Conservation (phyloP, 202 grass and related monocot species). For the Eragrostis tef region DNA sequence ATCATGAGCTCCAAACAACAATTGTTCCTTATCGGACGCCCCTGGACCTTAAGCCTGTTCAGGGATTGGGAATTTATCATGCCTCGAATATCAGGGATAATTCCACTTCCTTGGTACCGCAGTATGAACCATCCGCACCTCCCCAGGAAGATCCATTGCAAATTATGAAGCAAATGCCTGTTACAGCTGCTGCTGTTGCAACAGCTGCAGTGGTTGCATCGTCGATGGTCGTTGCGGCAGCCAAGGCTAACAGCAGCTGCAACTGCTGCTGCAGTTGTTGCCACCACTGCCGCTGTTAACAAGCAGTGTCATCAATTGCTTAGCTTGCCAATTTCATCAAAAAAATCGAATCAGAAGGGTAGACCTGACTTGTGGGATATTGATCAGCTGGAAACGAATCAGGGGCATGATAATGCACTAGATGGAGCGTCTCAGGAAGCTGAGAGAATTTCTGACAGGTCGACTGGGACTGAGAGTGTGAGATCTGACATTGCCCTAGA, state of each 20-base stretch:
- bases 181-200: constrained; percentile 92
- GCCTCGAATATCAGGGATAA: constrained; percentile 46
- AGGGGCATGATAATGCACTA: constrained; percentile 52
- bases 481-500: constrained; percentile 85
- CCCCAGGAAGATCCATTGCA: constrained; percentile 56
- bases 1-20: constrained; percentile 54
- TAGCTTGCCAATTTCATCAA: constrained; percentile 53
- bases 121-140: constrained; percentile 49
- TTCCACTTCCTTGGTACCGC: constrained; percentile 20
- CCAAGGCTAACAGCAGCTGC: constrained; percentile 84
- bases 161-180: constrained; percentile 78
- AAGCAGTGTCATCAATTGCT: constrained; percentile 57
- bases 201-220: constrained; percentile 97
- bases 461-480: constrained; percentile 76
- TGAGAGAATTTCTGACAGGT: constrained; percentile 78
- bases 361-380: constrained; percentile 46
- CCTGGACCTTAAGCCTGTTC: constrained; percentile 61
- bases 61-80: constrained; percentile 55
- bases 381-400: constrained; percentile 54
- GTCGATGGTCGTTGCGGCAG: constrained; percentile 90
- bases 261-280: constrained; percentile 95
- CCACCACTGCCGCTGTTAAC: constrained; percentile 87
- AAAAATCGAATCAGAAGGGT: constrained; percentile 43
- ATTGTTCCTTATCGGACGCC: constrained; percentile 47
- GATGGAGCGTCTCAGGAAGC: constrained; percentile 52